phyloP scores from a whole-genome alignment of 345 rosid genomes.

The Garcia nutans region DNA sequence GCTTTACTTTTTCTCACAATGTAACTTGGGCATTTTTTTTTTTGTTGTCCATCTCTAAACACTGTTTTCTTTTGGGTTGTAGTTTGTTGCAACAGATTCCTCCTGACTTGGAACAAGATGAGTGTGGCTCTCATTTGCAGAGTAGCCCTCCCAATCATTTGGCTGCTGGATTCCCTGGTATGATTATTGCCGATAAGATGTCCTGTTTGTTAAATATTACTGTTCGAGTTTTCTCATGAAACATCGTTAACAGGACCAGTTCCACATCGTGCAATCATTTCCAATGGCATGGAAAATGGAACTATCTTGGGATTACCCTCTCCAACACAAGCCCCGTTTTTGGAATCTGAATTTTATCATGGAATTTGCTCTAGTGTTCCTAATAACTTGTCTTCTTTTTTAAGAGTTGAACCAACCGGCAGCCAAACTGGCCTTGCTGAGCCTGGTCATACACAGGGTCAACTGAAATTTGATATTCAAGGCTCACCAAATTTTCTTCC shows the following conservation, averaged over 20 bases:
- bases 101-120: slow-evolving; percentile 36
- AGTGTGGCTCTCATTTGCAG: slow-evolving; percentile 25
- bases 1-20: neutral
- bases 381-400: slow-evolving; percentile 56
- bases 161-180: slow-evolving; percentile 41
- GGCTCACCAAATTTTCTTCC: slow-evolving; percentile 58
- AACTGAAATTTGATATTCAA: slow-evolving; percentile 49
- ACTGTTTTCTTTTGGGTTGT: slow-evolving; percentile 5
- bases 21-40: slow-evolving; percentile 5
- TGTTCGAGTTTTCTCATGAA: slow-evolving; percentile 20
- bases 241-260: slow-evolving; percentile 28
- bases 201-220: slow-evolving; percentile 13
- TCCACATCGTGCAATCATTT: slow-evolving; percentile 37
- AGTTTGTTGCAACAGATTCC: slow-evolving; percentile 37
- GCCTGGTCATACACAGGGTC: slow-evolving; percentile 49
- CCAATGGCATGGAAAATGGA: slow-evolving; percentile 54
- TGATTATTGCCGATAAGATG: slow-evolving; percentile 15
- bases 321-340: slow-evolving; percentile 45
- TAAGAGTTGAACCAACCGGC: slow-evolving; percentile 54
- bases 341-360: slow-evolving; percentile 53
- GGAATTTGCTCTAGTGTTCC: slow-evolving; percentile 66
- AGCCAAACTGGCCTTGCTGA: slow-evolving; percentile 53
- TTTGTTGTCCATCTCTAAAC: slow-evolving; percentile 4
- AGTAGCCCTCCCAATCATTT: slow-evolving; percentile 37
- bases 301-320: slow-evolving; percentile 48